Percentiles rank a stretch among this genome's conserved stretches.
Evolutionary conservation across 1,139 yeast species (phyloP).

Genomic region (Kazachstania sp.): DNA sequence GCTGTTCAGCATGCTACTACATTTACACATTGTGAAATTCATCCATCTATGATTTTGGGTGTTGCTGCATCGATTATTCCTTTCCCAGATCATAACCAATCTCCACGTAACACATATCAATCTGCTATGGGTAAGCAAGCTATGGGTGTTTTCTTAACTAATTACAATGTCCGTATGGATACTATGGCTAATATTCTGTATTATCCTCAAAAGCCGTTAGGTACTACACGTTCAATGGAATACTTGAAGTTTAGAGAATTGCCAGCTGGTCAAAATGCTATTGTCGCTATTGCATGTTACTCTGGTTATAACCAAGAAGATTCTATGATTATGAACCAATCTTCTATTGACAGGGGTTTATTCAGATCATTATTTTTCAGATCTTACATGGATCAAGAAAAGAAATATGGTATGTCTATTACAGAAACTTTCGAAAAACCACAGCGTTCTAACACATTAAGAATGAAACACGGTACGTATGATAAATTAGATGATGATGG

Average conservation of each 20-base stretch:
- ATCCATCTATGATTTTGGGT: slow-evolving; percentile 97
- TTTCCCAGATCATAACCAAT: slow-evolving; percentile 98
- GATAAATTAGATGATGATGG: slow-evolving; percentile 98
- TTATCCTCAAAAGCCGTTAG: slow-evolving; percentile 98
- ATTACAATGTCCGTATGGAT: slow-evolving; percentile 96
- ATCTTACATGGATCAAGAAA: slow-evolving; percentile 97
- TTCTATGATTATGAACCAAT: slow-evolving; percentile 99
- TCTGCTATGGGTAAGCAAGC: slow-evolving; percentile 99
- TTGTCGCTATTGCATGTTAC: slow-evolving; percentile 96
- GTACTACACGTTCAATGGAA: slow-evolving; percentile 98
- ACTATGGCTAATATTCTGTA: slow-evolving; percentile 97
- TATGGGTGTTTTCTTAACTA: slow-evolving; percentile 98
- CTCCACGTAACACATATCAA: slow-evolving; percentile 98
- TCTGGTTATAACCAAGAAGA: slow-evolving; percentile 99
- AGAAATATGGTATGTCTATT: slow-evolving; percentile 96
- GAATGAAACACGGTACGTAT: slow-evolving; percentile 96
- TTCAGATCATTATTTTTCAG: slow-evolving; percentile 93
- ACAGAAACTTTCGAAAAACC: slow-evolving; percentile 96
- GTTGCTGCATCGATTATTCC: slow-evolving; percentile 98
- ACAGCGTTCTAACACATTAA: slow-evolving; percentile 82
- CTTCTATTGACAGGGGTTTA: slow-evolving; percentile 92
- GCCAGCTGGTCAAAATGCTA: slow-evolving; percentile 98
- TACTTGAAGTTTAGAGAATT: slow-evolving; percentile 92
- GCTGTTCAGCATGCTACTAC: slow-evolving; percentile 69
- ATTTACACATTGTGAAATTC: slow-evolving; percentile 97